These are phyloP conservation scores for Rhypophila decipiens DNA, from an alignment of 495 filamentous ascomycete species.

Conservation along the genomic window DNA sequence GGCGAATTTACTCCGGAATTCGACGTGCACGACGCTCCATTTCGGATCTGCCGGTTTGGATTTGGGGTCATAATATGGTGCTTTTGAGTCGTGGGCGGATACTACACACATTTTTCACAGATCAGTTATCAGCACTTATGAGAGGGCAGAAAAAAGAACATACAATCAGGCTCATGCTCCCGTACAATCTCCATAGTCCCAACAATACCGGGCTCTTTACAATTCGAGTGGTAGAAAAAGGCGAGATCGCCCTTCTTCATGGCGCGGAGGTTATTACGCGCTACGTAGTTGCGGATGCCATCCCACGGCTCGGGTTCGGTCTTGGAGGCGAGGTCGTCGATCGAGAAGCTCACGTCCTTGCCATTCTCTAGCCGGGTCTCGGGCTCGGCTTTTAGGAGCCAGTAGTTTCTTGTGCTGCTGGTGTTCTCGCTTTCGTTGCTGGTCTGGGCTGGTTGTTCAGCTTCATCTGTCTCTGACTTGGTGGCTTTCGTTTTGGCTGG, in stretches of 20 bases:
- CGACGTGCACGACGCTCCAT: constrained; percentile 85
- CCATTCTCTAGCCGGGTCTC: constrained; percentile 80
- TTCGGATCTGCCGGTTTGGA: constrained; percentile 67
- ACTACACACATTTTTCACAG: constrained; percentile 38
- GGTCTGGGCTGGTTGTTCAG: neutral
- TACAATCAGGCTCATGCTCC: constrained; percentile 74
- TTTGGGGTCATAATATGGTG: constrained; percentile 80
- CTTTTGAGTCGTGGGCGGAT: constrained; percentile 67
- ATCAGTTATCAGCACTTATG: neutral
- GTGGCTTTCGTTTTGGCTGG: neutral
- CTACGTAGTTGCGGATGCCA: constrained; percentile 51
- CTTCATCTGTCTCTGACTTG: too few relatives aligned
- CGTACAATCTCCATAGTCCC: constrained; percentile 90
- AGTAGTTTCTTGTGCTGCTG: constrained; percentile 57
- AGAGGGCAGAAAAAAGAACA: constrained; percentile 15
- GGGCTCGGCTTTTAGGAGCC: constrained; percentile 96
- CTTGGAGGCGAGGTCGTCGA: constrained; percentile 73
- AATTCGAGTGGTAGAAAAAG: constrained; percentile 98
- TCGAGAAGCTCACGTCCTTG: constrained; percentile 84
- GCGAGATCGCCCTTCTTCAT: constrained; percentile 91
- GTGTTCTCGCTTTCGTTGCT: constrained; percentile 24
- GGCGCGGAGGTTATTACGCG: constrained; percentile 77
- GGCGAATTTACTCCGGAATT: constrained; percentile 75
- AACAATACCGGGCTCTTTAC: constrained; percentile 81
- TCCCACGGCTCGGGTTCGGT: constrained; percentile 82